A percentile compares a stretch with the other conserved stretches of the same genome.
These are phyloP conservation scores for Scutellaria galericulata DNA, from an alignment of 257 asterid species.

Conservation along the genomic window DNA sequence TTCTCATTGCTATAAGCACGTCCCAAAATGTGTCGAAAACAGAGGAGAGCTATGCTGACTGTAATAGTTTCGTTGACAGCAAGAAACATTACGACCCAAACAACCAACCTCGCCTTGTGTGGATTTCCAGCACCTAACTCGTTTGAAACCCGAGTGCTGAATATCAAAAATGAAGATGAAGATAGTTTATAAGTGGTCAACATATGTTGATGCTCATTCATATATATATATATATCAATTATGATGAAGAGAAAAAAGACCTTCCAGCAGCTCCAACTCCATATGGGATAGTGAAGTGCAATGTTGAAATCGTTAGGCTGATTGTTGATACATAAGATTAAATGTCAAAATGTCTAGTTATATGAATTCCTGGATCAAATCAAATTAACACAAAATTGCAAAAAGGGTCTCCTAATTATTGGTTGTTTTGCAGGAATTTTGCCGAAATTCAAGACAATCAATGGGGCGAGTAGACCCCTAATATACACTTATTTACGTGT, in stretches of 20 bases:
- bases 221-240: no score
- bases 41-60: slow-evolving; percentile 35
- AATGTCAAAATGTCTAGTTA: not conserved
- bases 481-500: no score
- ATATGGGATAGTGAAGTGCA: slow-evolving; percentile 61
- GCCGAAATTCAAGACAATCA: no score
- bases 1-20: slow-evolving; percentile 51
- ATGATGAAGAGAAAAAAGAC: slow-evolving; percentile 31
- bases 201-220: no score
- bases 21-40: slow-evolving; percentile 46
- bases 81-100: slow-evolving; percentile 45
- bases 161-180: no score
- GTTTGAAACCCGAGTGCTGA: slow-evolving; percentile 68
- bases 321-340: slow-evolving; percentile 1
- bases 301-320: slow-evolving; percentile 62
- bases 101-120: slow-evolving; percentile 47
- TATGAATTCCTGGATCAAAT: not conserved
- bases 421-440: no score
- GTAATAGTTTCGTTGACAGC: slow-evolving; percentile 38
- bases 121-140: slow-evolving; percentile 72
- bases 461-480: no score
- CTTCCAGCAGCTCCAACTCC: slow-evolving; percentile 71
- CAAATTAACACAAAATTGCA: no score
- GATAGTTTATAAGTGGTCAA: no score
- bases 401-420: no score